phyloP scores from a whole-genome alignment of 257 asterid species.

The Petrea volubilis region DNA sequence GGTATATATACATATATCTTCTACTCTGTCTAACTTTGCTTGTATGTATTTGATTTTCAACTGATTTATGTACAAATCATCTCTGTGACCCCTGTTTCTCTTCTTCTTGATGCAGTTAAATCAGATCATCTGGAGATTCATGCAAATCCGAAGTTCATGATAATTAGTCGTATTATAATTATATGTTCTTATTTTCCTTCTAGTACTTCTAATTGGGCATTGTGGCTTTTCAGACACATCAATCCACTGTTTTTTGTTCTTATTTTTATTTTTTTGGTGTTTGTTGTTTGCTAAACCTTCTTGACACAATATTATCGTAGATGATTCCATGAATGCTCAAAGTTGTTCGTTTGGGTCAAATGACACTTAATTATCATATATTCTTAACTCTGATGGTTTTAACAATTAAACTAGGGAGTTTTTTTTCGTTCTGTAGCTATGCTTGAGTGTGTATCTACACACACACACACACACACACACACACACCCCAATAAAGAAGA shows the following conservation, averaged over 20 bases:
- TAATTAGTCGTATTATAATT: background rate
- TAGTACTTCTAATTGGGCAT: conserved; percentile 16
- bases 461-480: too few relatives aligned
- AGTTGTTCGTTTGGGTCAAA: background rate
- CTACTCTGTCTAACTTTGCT: too few relatives aligned
- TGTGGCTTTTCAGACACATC: conserved; percentile 13
- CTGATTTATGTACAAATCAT: background rate
- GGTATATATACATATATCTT: too few relatives aligned
- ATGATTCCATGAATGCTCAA: background rate
- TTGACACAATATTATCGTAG: background rate
- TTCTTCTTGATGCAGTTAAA: conserved; percentile 34
- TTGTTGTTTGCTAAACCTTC: background rate
- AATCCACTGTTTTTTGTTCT: background rate
- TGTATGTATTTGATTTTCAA: background rate
- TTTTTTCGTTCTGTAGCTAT: too few relatives aligned
- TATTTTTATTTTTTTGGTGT: too few relatives aligned
- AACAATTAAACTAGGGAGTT: too few relatives aligned
- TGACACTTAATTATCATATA: background rate
- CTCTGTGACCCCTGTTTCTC: background rate
- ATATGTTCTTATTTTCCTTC: background rate
- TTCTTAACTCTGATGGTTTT: background rate
- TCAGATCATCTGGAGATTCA: background rate
- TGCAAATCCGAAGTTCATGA: background rate
- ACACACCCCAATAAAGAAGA: too few relatives aligned
- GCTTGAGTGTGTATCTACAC: too few relatives aligned